Evolutionary conservation across 2,329 filamentous ascomycete species (phyloP), one percentile per base, ranked within the genome.

Genomic region (Rosellinia necatrix): DNA sequence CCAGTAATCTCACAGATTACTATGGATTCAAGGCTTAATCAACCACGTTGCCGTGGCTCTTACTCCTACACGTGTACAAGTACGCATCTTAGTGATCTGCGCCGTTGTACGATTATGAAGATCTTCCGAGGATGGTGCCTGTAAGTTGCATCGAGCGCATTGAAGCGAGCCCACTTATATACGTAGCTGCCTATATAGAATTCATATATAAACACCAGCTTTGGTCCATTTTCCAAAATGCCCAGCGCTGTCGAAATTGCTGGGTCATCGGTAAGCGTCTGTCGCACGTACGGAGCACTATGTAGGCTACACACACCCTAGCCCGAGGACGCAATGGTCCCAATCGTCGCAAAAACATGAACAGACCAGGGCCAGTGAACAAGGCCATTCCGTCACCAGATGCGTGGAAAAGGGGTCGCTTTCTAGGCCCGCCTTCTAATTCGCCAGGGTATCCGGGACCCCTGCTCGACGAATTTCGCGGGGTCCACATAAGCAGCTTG

Each of bases 381-480:
- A 35, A 34, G 30, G 30, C 8, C 34, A n/a, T 50, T 52, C 37
- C 37, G 43, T 59, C 37, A 40, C 32, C 12, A 30, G 27, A 54
- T 54, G 58, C 58, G 47, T 49, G 35, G 37, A 58, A 60, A 54
- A 60, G 58, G 58, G 58, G 58, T 54, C 51, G 40, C 41, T 42
- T 38, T 40, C 37, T 17, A 29, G 27, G 24, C 34, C 37, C 12
- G 13, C 7, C 7, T n/a, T 37, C 13, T 41, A 32, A 57, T 60
- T 60, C 13, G 54, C 29, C 41, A 32, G 46, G 34, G 25, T 6
- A 25, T 25, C 10, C 8, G 3, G 3, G n/a, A 15, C 10, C 58
- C 58, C 46, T 51, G 58, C 19, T 21, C 21, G 6, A 4, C 42
- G 38, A 54, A 54, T 58, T 51, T 60, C 35, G n/a, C 13, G 17